Base-by-base conservation (phyloP, 2,329 filamentous ascomycete genomes). In the Colletotrichum costaricense region DNA sequence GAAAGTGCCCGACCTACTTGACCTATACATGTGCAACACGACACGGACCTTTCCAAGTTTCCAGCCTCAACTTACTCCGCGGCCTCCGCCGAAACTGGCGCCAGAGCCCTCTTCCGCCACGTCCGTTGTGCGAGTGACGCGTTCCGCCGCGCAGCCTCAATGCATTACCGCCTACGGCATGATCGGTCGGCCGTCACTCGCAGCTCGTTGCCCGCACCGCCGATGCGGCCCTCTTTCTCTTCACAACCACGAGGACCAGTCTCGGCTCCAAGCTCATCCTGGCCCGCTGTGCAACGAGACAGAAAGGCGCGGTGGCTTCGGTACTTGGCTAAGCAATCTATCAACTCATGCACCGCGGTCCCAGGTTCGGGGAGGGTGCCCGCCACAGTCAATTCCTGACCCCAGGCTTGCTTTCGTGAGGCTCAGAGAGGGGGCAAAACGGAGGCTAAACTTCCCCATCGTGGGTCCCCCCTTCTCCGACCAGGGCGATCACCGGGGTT, bases 391-490 rank as follows among this genome's bases (percentile, higher is more conserved):
- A 12, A 52, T 12, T n/a, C 24, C 30, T 38, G 60, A 42, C 49
- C 16, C 71, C 56, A 46, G 56, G 49, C 60, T 57, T 26, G 66
- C 26, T 75, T 26, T 70, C 63, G 28, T 77, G 76, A 57, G 79
- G 77, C 35, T 81, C 79, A 19, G 82, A 81, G 63, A 84, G 84
- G 2, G 2, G 83, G 82, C 16, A 59, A 66, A 59, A 64, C 70
- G 46, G 63, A 26, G 26, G 67, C 30, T 63, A 56, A 70, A 70
- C 62, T 56, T 62, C 67, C 56, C 67, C 46, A 49, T 69, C 66
- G 24, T 65, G 60, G 70, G 35, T 58, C 62, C 46, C 59, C 38
- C 49, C 57, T 49, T 56, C 71, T 52, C 56, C 55, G 19, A 62
- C 67, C 33, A 60, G 67, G 71, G 60, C 60, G 71, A 71, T 66